A percentile compares a stretch with the other conserved stretches of the same genome.
Evolutionary conservation across 352 stramenopile genomes (phyloP).

Genomic region (Globisporangium alternatum): DNA sequence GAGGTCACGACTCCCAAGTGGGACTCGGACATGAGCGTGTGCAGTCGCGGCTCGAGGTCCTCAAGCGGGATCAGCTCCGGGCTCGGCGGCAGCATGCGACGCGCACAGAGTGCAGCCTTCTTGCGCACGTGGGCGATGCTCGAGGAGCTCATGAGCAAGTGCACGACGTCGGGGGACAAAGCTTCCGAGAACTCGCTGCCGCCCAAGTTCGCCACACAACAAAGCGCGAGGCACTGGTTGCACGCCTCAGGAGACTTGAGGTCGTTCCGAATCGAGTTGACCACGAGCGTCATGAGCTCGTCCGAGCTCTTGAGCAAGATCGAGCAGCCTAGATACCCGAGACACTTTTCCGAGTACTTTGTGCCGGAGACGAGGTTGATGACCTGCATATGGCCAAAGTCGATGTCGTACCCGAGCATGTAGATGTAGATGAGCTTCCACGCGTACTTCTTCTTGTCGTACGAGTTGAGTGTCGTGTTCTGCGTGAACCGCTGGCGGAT

Average conservation of each 20-base stretch:
- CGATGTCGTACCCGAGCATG: constrained; percentile 98
- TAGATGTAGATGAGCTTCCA: constrained; percentile 99
- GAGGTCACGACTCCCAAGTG: constrained; percentile 95
- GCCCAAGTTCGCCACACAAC: constrained; percentile 95
- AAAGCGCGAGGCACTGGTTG: constrained; percentile 94
- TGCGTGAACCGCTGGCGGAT: constrained; percentile 97
- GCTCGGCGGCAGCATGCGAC: constrained; percentile 91
- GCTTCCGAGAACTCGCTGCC: constrained; percentile 94
- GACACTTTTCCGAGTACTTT: constrained; percentile 94
- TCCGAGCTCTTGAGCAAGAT: constrained; percentile 92
- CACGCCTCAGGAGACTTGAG: constrained; percentile 84
- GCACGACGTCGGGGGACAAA: constrained; percentile 92
- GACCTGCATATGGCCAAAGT: constrained; percentile 98
- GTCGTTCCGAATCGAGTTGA: constrained; percentile 97
- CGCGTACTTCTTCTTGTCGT: constrained; percentile 99
- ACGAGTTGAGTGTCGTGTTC: constrained; percentile 83
- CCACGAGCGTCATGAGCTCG: constrained; percentile 89
- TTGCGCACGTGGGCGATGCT: constrained; percentile 95
- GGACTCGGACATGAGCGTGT: constrained; percentile 88
- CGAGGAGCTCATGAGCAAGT: constrained; percentile 88
- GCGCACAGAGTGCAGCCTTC: constrained; percentile 95
- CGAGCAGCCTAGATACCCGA: constrained; percentile 96
- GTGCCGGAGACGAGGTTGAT: constrained; percentile 93
- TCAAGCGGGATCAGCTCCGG: constrained; percentile 89
- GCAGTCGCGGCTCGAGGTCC: constrained; percentile 59